phyloP scores from a whole-genome alignment of 2,329 filamentous ascomycete genomes.

The Diaporthe longicolla region DNA sequence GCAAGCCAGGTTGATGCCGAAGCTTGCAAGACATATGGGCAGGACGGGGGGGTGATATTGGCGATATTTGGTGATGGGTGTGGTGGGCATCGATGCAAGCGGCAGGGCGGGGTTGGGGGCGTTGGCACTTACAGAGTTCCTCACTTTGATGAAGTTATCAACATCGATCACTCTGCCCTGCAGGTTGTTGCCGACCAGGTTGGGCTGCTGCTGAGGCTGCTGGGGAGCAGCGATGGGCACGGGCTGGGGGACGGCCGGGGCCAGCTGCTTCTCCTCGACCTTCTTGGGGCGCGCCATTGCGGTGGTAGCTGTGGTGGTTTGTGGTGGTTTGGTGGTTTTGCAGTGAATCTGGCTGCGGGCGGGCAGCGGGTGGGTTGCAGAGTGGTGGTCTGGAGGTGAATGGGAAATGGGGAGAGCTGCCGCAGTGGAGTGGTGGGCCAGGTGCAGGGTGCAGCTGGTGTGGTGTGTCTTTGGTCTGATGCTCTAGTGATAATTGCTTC shows the following conservation, averaged over 20 bases:
- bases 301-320: constrained; percentile 10
- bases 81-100: background rate
- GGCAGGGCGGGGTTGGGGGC: constrained; percentile 36
- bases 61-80: background rate
- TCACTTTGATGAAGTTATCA: constrained; percentile 83
- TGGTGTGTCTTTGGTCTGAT: constrained; percentile 25
- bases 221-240: constrained; percentile 34
- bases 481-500: constrained; percentile 35
- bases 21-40: background rate
- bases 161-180: constrained; percentile 69
- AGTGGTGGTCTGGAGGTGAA: constrained; percentile 1
- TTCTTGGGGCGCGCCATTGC: constrained; percentile 59
- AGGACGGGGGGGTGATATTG: background rate
- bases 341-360: constrained; percentile 1
- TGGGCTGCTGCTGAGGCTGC: constrained; percentile 32
- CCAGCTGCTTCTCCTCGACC: constrained; percentile 47
- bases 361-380: constrained; percentile 12
- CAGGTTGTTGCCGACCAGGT: constrained; percentile 30
- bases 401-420: background rate
- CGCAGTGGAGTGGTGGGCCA: constrained; percentile 30
- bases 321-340: constrained; percentile 22
- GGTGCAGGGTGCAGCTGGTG: constrained; percentile 30
- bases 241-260: constrained; percentile 37
- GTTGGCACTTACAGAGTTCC: constrained; percentile 79
- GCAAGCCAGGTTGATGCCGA: background rate